Conservation (phyloP, 2,329 filamentous ascomycete genomes). For the Pseudomassariella vexata region DNA sequence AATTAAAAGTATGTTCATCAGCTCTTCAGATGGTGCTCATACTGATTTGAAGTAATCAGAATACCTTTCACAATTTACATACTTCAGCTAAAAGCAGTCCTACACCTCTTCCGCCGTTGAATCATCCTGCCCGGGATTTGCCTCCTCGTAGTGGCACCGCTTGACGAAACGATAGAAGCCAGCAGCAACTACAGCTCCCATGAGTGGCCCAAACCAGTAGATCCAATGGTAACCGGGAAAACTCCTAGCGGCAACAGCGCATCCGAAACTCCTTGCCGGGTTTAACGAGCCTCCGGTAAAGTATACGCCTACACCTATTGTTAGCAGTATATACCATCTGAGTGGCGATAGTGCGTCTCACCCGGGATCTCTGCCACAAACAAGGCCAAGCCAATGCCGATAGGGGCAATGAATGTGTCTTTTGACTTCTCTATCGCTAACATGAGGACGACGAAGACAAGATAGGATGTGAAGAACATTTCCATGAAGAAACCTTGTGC, state of each 20-base stretch:
- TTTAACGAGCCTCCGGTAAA: constrained; percentile 37
- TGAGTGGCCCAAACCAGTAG: constrained; percentile 37
- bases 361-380: constrained; percentile 44
- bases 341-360: constrained; percentile 8
- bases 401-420: constrained; percentile 58
- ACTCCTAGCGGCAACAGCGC: constrained; percentile 28
- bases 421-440: constrained; percentile 62
- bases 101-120: background rate
- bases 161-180: constrained; percentile 36
- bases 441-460: constrained; percentile 59
- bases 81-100: too few relatives aligned
- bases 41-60: too few relatives aligned
- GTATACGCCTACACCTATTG: constrained; percentile 24
- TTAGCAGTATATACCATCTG: background rate
- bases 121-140: constrained; percentile 30
- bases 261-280: constrained; percentile 37
- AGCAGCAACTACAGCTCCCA: constrained; percentile 35
- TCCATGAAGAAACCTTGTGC: constrained; percentile 55
- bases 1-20: too few relatives aligned
- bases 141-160: constrained; percentile 35
- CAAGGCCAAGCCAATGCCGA: constrained; percentile 61
- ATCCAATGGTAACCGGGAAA: constrained; percentile 37
- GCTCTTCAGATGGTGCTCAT: too few relatives aligned
- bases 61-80: too few relatives aligned
- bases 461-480: constrained; percentile 53